phyloP scores from a whole-genome alignment of 352 stramenopile genomes.

The Phytophthora cactorum region DNA sequence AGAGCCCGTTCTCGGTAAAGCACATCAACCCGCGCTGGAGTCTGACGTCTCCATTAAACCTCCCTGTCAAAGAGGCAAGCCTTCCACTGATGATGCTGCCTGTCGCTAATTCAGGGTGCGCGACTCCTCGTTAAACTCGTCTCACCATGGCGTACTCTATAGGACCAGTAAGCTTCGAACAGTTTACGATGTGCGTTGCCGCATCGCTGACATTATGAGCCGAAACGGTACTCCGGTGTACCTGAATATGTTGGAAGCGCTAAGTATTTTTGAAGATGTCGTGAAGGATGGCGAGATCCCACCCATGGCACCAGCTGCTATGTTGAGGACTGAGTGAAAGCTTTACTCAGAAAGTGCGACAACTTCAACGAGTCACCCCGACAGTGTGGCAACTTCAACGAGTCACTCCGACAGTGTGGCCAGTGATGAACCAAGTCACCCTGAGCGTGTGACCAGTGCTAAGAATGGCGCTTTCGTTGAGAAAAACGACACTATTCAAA shows the following conservation, averaged over 20 bases:
- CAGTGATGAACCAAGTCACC: neutral
- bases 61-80: neutral
- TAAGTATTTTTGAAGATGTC: neutral
- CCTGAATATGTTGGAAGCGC: constrained; percentile 1
- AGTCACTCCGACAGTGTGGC: neutral
- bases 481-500: neutral
- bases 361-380: neutral
- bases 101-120: neutral
- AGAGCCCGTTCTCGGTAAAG: constrained; percentile 1
- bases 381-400: neutral
- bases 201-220: constrained; percentile 10
- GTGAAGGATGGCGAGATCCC: neutral
- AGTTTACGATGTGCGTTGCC: neutral
- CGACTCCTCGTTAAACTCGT: neutral
- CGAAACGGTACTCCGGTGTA: constrained; percentile 9
- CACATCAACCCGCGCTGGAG: constrained; percentile 9
- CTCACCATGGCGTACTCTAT: constrained; percentile 5
- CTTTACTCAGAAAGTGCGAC: neutral
- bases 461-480: neutral
- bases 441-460: neutral
- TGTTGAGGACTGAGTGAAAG: neutral
- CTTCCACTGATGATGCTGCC: neutral
- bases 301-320: neutral
- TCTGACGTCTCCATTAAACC: neutral
- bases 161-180: constrained; percentile 5